Evolutionary conservation across 306 rosid genomes (phyloP), one percentile per base, ranked within the genome.

Genomic region (Bauhinia variegata): DNA sequence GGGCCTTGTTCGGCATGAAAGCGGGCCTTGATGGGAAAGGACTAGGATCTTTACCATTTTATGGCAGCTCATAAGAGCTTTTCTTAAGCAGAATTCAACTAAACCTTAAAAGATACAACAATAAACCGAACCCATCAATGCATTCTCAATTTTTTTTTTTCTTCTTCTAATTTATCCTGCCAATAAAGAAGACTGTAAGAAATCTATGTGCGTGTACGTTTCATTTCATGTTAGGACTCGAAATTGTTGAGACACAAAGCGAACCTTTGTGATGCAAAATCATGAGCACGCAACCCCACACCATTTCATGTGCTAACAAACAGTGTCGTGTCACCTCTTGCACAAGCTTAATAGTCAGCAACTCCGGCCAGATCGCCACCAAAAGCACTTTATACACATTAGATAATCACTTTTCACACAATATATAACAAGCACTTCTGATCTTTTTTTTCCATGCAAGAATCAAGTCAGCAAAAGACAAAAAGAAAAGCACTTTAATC

Each of bases 361-460:
- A 63, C 36, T 49, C 31, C 59, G 33, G 17, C 55, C 14, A 64
- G 36, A 52, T 44, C 72, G 18, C 54, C 33, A 11, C 39, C 48
- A 60, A 78, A 67, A 60, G 55, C 64, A 66, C 17, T 60, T 65
- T 34, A 49, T 33, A 63, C 33, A 63, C 33, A 63, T 23, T 63
- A 23, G 28, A 62, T 68, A 67, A 33, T 56, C 14, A 48, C 63
- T 32, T 32, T 31, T 58, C 13, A 42, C 11, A 3, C 46, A 67
- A 43, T 74, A 23, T 23, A 23, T 23, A 70, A 44, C 68, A 57
- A 49, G 37, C 62, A 32, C 65, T 67, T 60, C 23, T 72, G 69
- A 41, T 48, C 47, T 60, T 36, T 36, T 36, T 36, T 36, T 36
- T 36, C 41, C 9, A 36, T 3, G 3, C 3, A 36, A 0, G 68